Percentiles rank a stretch among this genome's conserved stretches.
Evolutionary conservation across 148 eudicot genomes (phyloP).

Genomic region (Mesembryanthemum crystallinum): DNA sequence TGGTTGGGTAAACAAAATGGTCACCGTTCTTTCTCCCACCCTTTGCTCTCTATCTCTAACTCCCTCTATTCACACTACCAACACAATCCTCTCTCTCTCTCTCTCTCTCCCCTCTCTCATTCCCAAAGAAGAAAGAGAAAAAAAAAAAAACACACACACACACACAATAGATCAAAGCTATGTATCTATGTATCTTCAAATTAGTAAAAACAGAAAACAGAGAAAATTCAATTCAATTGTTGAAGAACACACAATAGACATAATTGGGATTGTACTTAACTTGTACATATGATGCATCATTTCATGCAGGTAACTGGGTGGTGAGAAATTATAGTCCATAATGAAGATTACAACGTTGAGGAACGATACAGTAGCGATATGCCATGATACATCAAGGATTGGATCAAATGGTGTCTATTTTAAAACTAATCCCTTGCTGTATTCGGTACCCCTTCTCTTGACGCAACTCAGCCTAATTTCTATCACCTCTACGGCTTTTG

Average conservation of each 20-base stretch:
- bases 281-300: neutral
- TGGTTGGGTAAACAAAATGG: neutral
- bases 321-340: too few species aligned
- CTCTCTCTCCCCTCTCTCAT: neutral
- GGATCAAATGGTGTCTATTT: slow-evolving; percentile 16
- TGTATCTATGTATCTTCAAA: too few species aligned
- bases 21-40: neutral
- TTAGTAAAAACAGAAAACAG: neutral
- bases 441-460: slow-evolving; percentile 47
- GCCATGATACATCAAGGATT: slow-evolving; percentile 16
- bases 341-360: neutral
- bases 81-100: neutral
- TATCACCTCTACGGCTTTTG: slow-evolving; percentile 32
- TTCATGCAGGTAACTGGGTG: too few species aligned
- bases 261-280: too few species aligned
- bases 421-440: slow-evolving; percentile 33
- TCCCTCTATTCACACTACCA: neutral
- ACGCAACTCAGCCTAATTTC: slow-evolving; percentile 44
- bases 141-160: neutral
- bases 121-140: neutral
- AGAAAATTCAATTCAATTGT: too few species aligned
- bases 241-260: too few species aligned
- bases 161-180: neutral
- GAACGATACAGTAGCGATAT: slow-evolving; percentile 6
- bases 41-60: slow-evolving; percentile 1